Evolutionary conservation across 164 flowering plant species (phyloP).

Genomic region (Vitis riparia): DNA sequence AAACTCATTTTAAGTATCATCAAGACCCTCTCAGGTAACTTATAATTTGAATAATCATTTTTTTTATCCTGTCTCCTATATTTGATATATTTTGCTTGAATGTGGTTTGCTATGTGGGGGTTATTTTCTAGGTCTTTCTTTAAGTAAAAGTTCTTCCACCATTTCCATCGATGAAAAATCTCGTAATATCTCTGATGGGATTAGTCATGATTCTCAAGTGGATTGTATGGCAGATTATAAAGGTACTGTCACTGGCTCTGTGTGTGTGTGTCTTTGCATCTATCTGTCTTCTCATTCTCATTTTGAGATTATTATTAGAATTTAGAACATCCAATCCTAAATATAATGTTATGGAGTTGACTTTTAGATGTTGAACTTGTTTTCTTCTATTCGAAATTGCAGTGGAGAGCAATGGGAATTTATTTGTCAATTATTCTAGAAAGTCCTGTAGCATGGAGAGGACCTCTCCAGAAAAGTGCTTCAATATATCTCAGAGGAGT

Average conservation of each 20-base stretch:
- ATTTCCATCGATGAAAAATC: slow-evolving; percentile 23
- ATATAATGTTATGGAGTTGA: not conserved
- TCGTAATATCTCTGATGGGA: slow-evolving; percentile 17
- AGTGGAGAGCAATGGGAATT: slow-evolving; percentile 36
- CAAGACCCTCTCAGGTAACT: slow-evolving; percentile 83
- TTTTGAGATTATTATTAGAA: not conserved
- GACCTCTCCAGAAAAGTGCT: slow-evolving; percentile 29
- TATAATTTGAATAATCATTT: not conserved
- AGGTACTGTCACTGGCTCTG: slow-evolving; percentile 27
- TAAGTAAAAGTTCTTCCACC: slow-evolving; percentile 36
- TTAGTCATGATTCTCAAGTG: slow-evolving; percentile 28
- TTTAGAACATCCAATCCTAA: not conserved
- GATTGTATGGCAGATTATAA: slow-evolving; percentile 15
- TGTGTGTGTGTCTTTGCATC: not conserved
- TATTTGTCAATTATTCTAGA: slow-evolving; percentile 32
- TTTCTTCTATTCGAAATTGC: slow-evolving; percentile 18
- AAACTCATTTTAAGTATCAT: slow-evolving; percentile 61
- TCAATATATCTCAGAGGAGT: slow-evolving; percentile 32
- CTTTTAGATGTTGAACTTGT: not conserved
- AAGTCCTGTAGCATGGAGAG: slow-evolving; percentile 26
- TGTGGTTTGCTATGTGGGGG: slow-evolving; percentile 10
- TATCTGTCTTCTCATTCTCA: slow-evolving; percentile 2
- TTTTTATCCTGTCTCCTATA: not conserved
- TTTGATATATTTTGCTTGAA: not conserved
- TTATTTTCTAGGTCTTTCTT: slow-evolving; percentile 52